A percentile compares a stretch with the other conserved stretches of the same genome.
Evolutionary conservation across 441 rosid species (phyloP).

Genomic region (Melastoma candidum): DNA sequence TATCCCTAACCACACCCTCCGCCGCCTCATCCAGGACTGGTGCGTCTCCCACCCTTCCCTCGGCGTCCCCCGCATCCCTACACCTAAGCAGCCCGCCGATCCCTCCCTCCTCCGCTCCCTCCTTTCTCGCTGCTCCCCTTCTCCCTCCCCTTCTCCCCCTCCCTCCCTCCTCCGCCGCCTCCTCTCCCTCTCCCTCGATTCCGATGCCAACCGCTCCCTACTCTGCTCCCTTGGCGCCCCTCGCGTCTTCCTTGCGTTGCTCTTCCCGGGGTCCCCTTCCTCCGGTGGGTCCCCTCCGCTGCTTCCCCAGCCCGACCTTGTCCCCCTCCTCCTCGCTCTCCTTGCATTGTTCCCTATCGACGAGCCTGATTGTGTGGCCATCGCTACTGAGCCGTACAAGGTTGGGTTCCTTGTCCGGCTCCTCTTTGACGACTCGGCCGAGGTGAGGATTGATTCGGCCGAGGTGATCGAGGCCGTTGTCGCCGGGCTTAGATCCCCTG

Average conservation of each 20-base stretch:
- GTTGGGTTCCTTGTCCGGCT: constrained; percentile 35
- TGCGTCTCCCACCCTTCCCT: constrained; percentile 70
- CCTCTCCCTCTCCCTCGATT: constrained; percentile 69
- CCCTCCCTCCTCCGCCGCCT: constrained; percentile 68
- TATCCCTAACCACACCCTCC: constrained; percentile 92
- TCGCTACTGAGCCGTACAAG: constrained; percentile 38
- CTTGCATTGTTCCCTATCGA: constrained; percentile 54
- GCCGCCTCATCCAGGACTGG: constrained; percentile 94
- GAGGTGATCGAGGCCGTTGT: constrained; percentile 57
- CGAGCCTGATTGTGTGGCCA: constrained; percentile 43
- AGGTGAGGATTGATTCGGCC: constrained; percentile 72
- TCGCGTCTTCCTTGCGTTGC: constrained; percentile 24
- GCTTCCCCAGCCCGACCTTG: constrained; percentile 35
- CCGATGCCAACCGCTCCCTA: constrained; percentile 61
- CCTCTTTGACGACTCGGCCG: constrained; percentile 47
- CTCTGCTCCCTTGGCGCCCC: constrained; percentile 47
- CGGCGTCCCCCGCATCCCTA: constrained; percentile 82
- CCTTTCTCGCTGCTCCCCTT: constrained; percentile 34
- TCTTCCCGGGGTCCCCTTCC: constrained; percentile 26
- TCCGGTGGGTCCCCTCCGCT: constrained; percentile 12
- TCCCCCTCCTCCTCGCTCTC: constrained; percentile 50
- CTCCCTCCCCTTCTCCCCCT: constrained; percentile 21
- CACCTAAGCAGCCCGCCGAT: constrained; percentile 93
- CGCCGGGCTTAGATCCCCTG: constrained; percentile 53
- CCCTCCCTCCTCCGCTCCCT: constrained; percentile 54